Evolutionary conservation across 139 green algal genomes (phyloP).

Genomic region (Chlamydomonas sp.): DNA sequence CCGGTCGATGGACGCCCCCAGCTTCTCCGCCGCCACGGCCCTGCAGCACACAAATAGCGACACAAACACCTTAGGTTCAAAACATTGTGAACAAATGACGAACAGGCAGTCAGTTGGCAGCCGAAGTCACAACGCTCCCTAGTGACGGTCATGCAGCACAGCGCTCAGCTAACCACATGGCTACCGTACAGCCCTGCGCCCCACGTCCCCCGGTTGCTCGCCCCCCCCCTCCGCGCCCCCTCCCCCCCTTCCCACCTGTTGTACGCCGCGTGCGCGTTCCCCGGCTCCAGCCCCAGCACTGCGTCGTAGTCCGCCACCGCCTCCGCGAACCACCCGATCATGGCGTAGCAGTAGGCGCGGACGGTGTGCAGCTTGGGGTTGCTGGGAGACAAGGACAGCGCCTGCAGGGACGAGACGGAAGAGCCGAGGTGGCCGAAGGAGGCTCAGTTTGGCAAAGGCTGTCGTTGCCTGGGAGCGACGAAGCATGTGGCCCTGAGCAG

Average conservation of each 20-base stretch:
- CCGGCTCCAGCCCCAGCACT: slow-evolving; percentile 64
- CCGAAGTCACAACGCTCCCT: too few relatives aligned
- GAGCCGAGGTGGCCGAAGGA: not conserved
- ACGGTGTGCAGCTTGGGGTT: slow-evolving; percentile 42
- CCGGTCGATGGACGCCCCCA: slow-evolving; percentile 9
- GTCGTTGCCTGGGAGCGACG: not conserved
- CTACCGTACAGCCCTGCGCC: too few relatives aligned
- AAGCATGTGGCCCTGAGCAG: too few relatives aligned
- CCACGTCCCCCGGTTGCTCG: too few relatives aligned
- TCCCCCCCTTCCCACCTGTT: slow-evolving; percentile 56
- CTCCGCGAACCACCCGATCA: slow-evolving; percentile 70
- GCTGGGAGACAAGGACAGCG: slow-evolving; percentile 7
- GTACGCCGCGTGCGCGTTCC: slow-evolving; percentile 75
- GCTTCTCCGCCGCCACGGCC: slow-evolving; percentile 39
- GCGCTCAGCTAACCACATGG: too few relatives aligned
- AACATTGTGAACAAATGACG: not conserved
- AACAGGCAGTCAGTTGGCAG: too few relatives aligned
- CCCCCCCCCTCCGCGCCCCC: too few relatives aligned
- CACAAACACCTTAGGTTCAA: not conserved
- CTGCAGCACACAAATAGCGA: not conserved
- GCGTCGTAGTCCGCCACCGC: slow-evolving; percentile 72
- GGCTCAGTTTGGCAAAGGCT: not conserved
- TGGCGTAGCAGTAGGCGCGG: slow-evolving; percentile 84
- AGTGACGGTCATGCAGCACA: too few relatives aligned
- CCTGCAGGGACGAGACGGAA: not conserved